Base-by-base conservation (phyloP, 2,329 filamentous ascomycete genomes). In the Leptographium wingfieldii region DNA sequence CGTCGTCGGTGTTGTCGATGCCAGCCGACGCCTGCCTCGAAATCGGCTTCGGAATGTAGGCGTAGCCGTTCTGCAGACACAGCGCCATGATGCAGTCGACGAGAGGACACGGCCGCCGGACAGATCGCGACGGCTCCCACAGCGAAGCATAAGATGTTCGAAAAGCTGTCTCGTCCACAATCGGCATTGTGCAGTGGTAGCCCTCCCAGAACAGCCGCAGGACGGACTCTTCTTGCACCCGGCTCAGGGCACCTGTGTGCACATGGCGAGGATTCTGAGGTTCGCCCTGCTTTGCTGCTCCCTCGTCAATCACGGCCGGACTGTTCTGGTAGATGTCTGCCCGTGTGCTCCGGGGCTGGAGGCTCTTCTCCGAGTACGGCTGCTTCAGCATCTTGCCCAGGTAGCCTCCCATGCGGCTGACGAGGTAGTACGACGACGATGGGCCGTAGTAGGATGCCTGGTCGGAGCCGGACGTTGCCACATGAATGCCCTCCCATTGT, bases 21-120 rank as follows among this genome's bases (percentile, higher is more conserved):
- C n/a, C 35, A 40, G 12, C 27, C 6, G 51, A 3, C 38, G 56
- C 56, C 35, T 55, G 51, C 27, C 29, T 11, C 16, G 58, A 52
- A 3, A 60, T 56, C 16, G 29, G 53, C 10, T n/a, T 22, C 59
- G 70, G 65, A 59, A 66, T 66, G 46, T 68, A 67, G 1, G 67
- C 59, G 14, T 69, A 67, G 27, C 74, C 73, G 46, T 76, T 75
- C 66, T 81, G 78, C 70, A 81, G 76, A 63, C 75, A 77, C 16
- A 81, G 61, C 0, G 79, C 79, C 9, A 81, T 66, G 43, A 80
- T 68, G 25, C 80, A 79, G 61, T 81, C 79, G 1, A 78, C 75
- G 0, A 81, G 69, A 3, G 78, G 71, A 2, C 77, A 81, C 58
- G 72, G 73, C 5, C 78, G 72, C 10, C 59, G 61, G 10, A 61